These are phyloP conservation scores for Ophiostoma angusticollis DNA, from an alignment of 2,329 filamentous ascomycete genomes.

Conservation along the genomic window DNA sequence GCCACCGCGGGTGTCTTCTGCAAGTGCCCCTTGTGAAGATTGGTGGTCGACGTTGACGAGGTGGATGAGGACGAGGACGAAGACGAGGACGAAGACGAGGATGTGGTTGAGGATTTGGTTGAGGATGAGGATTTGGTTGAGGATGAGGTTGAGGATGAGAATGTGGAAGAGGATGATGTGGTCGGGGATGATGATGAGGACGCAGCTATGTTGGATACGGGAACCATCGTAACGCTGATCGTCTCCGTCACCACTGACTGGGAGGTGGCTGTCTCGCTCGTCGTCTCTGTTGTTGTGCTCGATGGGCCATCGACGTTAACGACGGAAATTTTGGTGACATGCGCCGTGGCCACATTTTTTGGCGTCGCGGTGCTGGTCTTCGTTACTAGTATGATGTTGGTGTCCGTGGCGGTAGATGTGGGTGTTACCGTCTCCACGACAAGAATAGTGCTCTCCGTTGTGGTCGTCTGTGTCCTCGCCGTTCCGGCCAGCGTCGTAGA, in stretches of 20 bases:
- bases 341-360: constrained; percentile 11
- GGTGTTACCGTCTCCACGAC: constrained; percentile 16
- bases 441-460: constrained; percentile 1
- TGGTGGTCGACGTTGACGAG: background rate
- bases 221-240: background rate
- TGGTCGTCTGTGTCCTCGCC: background rate
- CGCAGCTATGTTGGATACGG: background rate
- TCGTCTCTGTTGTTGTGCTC: constrained; percentile 5
- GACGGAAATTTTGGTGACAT: constrained; percentile 16
- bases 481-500: background rate
- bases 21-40: background rate
- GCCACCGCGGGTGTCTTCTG: too few relatives aligned
- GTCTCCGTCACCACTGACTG: background rate
- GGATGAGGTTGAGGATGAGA: background rate
- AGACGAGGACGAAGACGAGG: background rate
- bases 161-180: background rate
- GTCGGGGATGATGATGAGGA: background rate
- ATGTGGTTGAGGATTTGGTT: background rate
- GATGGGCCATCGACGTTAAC: constrained; percentile 12
- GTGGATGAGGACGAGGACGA: background rate
- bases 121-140: background rate
- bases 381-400: constrained; percentile 15
- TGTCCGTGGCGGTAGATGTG: constrained; percentile 14
- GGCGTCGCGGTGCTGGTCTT: constrained; percentile 5
- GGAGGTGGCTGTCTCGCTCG: constrained; percentile 7